Evolutionary conservation across 768 basidiomycete species (phyloP).

Genomic region (Pulveroboletus sp.): DNA sequence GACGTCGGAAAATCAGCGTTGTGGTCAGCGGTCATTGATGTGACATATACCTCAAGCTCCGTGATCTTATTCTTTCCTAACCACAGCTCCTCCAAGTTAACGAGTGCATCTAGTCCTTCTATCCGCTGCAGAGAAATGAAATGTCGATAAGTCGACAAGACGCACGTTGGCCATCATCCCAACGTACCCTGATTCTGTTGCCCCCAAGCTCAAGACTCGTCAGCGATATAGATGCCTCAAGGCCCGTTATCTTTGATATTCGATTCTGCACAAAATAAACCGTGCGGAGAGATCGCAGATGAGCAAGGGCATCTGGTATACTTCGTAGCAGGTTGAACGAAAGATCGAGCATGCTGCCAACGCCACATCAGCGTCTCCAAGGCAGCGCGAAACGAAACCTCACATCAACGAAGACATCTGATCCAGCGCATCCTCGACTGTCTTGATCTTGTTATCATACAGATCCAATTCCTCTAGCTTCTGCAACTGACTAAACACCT

Average conservation of each 20-base stretch:
- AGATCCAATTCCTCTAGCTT: constrained; percentile 87
- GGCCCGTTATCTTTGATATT: constrained; percentile 71
- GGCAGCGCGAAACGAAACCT: constrained; percentile 14
- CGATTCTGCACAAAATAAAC: constrained; percentile 97
- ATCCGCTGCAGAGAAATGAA: constrained; percentile 56
- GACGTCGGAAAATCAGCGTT: background rate
- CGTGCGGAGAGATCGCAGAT: constrained; percentile 60
- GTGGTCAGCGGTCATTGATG: background rate
- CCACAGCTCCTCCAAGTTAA: constrained; percentile 90
- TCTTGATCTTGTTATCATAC: constrained; percentile 93
- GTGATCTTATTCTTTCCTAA: constrained; percentile 97
- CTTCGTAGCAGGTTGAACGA: constrained; percentile 88
- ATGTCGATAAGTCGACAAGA: background rate
- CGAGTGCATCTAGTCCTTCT: constrained; percentile 74
- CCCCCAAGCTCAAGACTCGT: constrained; percentile 90
- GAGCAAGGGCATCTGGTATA: constrained; percentile 58
- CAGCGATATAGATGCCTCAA: constrained; percentile 55
- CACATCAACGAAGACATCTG: constrained; percentile 53
- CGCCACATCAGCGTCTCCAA: background rate
- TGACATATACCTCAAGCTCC: constrained; percentile 62
- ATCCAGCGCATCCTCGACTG: constrained; percentile 61
- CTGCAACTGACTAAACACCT: constrained; percentile 59
- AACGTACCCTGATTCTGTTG: constrained; percentile 79
- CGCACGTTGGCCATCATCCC: background rate
- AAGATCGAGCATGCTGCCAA: constrained; percentile 71